phyloP scores from a whole-genome alignment of 2,329 filamentous ascomycete species.

The Alternaria alternata region DNA sequence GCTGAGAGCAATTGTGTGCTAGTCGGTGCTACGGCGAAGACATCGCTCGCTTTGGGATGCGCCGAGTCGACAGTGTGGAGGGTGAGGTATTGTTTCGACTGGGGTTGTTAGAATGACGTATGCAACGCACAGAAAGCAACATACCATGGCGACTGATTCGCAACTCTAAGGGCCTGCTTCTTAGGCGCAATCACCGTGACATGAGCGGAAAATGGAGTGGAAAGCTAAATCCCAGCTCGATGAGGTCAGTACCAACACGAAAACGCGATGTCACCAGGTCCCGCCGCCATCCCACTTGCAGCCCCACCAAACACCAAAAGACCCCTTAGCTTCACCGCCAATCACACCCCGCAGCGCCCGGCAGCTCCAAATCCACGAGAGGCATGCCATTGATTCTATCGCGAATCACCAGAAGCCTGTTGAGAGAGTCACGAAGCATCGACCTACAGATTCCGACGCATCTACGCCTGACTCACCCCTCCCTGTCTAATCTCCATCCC shows the following conservation, averaged over 20 bases:
- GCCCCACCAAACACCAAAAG: constrained; percentile 32
- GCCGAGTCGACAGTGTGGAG: constrained; percentile 89
- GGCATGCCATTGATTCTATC: constrained; percentile 40
- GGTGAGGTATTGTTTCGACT: constrained; percentile 99
- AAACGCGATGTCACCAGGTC: constrained; percentile 41
- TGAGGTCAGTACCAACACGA: constrained; percentile 42
- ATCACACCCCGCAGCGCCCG: constrained; percentile 34
- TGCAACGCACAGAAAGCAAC: background rate
- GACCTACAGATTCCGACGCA: constrained; percentile 6
- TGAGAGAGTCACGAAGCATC: constrained; percentile 12
- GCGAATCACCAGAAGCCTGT: constrained; percentile 18
- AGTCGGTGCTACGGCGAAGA: constrained; percentile 84
- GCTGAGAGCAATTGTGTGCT: constrained; percentile 78
- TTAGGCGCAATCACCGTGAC: background rate
- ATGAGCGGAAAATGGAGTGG: constrained; percentile 4
- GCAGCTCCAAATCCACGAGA: constrained; percentile 14
- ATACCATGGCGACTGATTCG: constrained; percentile 10
- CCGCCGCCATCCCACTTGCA: constrained; percentile 28
- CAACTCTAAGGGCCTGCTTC: constrained; percentile 1
- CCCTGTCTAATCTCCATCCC: constrained; percentile 9
- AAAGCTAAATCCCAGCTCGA: constrained; percentile 21
- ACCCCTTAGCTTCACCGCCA: constrained; percentile 38
- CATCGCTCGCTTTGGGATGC: constrained; percentile 73
- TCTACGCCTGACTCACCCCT: constrained; percentile 3
- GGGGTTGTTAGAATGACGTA: constrained; percentile 18